phyloP scores from a whole-genome alignment of 2,329 filamentous ascomycete genomes.

The Apiospora rasikravindrae region DNA sequence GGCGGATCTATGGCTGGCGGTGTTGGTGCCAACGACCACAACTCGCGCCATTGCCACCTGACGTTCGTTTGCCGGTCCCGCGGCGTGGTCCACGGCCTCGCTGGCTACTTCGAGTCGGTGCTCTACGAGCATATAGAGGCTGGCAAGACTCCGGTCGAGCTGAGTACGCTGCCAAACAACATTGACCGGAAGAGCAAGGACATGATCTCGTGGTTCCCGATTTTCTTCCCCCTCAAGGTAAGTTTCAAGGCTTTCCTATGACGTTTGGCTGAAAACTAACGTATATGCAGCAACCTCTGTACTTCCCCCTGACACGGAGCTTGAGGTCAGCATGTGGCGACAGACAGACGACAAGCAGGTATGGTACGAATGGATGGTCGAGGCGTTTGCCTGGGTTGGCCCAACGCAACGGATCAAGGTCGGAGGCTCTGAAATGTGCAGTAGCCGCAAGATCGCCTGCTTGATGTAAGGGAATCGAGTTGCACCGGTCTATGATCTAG shows the following conservation, averaged over 20 bases:
- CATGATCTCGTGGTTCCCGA: conserved; percentile 99
- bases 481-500: not conserved
- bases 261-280: not conserved
- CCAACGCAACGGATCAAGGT: conserved; percentile 68
- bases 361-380: conserved; percentile 98
- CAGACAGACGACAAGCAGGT: conserved; percentile 95
- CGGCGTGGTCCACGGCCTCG: conserved; percentile 88
- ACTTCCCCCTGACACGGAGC: conserved; percentile 84
- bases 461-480: conserved; percentile 60
- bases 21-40: conserved; percentile 88
- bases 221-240: conserved; percentile 96
- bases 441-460: conserved; percentile 72
- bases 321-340: conserved; percentile 93
- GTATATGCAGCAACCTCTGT: conserved; percentile 73
- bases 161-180: conserved; percentile 89
- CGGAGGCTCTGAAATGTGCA: conserved; percentile 69
- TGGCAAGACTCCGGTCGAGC: conserved; percentile 68
- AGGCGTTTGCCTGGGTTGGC: conserved; percentile 74
- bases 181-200: conserved; percentile 93
- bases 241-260: conserved; percentile 33
- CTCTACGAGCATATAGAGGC: conserved; percentile 67
- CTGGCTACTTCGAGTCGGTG: conserved; percentile 96
- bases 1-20: conserved; percentile 76
- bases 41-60: conserved; percentile 78
- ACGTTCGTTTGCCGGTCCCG: conserved; percentile 79